phyloP scores from a whole-genome alignment of 208 protist genomes.

The Naegleria gruberi region DNA sequence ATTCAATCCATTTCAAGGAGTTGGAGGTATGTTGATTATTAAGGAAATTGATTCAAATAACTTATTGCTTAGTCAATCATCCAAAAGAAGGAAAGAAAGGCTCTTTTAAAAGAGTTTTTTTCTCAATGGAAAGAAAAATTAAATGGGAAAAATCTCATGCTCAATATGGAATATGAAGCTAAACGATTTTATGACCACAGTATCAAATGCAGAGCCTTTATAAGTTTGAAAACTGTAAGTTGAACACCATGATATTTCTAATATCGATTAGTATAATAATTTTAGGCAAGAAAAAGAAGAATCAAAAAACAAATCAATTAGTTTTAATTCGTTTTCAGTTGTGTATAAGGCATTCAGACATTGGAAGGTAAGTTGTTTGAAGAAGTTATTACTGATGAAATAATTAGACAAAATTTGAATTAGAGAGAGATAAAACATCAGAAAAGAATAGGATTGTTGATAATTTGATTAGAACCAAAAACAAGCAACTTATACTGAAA shows the following conservation, averaged over 20 bases:
- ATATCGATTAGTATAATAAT: neutral
- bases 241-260: neutral
- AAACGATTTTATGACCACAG: neutral
- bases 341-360: neutral
- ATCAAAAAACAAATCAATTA: neutral
- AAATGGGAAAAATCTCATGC: neutral
- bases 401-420: no score
- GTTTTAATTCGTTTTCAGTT: neutral
- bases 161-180: neutral
- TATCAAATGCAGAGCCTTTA: neutral
- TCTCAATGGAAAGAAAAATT: neutral
- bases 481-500: no score
- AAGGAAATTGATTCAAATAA: neutral
- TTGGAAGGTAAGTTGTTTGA: neutral
- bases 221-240: neutral
- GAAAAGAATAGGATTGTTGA: no score
- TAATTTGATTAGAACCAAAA: no score
- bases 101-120: neutral
- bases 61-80: neutral
- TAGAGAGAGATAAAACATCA: neutral
- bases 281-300: neutral
- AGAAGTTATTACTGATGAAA: no score
- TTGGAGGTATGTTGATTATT: neutral
- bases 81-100: neutral
- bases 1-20: neutral